Evolutionary conservation across 1,284 basidiomycete genomes (phyloP).

Genomic region (Leccinum fallax): DNA sequence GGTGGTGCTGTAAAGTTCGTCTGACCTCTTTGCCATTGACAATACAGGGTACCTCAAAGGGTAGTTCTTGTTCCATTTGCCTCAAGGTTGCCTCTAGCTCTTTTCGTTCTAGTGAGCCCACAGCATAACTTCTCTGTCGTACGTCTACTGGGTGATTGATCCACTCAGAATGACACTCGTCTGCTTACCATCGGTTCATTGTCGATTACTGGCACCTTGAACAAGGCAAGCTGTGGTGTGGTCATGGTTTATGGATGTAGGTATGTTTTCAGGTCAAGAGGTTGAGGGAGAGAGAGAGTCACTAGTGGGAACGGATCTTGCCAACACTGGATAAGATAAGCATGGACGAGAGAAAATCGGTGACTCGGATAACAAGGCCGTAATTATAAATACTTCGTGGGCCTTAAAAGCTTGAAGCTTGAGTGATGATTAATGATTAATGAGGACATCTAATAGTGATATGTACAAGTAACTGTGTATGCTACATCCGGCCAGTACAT

Average conservation of each 20-base stretch:
- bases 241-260: conserved; percentile 41
- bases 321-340: conserved; percentile 5
- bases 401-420: not conserved
- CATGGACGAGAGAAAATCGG: not conserved
- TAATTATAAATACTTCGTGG: not conserved
- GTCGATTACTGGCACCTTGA: conserved; percentile 79
- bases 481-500: conserved; percentile 3
- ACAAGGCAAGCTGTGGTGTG: conserved; percentile 75
- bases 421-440: no score
- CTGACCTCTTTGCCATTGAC: conserved; percentile 88
- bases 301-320: conserved; percentile 16
- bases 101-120: conserved; percentile 79
- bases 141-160: conserved; percentile 2
- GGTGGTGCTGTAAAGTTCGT: conserved; percentile 11
- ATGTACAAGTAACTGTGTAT: conserved; percentile 2
- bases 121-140: conserved; percentile 64
- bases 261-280: not conserved
- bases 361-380: not conserved
- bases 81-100: conserved; percentile 76
- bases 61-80: conserved; percentile 81
- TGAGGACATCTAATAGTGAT: not conserved
- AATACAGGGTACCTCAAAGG: conserved; percentile 91
- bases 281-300: not conserved
- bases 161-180: not conserved
- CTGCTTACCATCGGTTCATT: conserved; percentile 90